Base-by-base conservation (phyloP, 805 yeast species). In the Yarrowia sp. region DNA sequence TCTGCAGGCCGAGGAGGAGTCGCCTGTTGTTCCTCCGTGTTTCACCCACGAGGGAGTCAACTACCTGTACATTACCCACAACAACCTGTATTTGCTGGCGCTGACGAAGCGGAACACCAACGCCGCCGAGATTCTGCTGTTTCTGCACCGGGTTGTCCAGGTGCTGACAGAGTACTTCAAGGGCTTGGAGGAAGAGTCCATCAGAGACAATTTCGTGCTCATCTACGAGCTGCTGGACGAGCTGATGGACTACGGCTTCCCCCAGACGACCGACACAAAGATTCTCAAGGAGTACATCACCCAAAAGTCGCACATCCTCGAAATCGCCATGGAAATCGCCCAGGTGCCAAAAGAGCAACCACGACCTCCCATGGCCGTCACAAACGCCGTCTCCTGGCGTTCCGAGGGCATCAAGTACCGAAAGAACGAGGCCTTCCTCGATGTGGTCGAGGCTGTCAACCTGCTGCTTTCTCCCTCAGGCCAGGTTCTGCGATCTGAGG, bases 341-440 rank as follows among this genome's bases (percentile, higher is more conserved):
- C 53, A 42, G 53, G 32, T 41, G 24, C 33, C 62, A 25, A 41
- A 44, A 19, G 53, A 58, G 33, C 68, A 67, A 32, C 69, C 70
- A 8, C 68, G 90, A 41, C 84, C 93, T 14, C 80, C 91, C 2
- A 81, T 91, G 65, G 85, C 96, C 0, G 82, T 91, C 16, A 87
- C 91, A 10, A 86, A 84, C 68, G 82, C 88, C 12, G 84, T 92
- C 4, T 86, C 93, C 22, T 92, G 97, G 97, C 83, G 98, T 72
- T 88, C 93, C 39, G 94, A 88, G 66, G 97, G 97, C 10, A 89
- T 92, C 22, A 82, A 81, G 66, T 92, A 92, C 74, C 84, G 86
- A 67, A 91, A 90, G 71, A 92, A 92, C 73, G 97, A 92, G 75
- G 86, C 94, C 60, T 92, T 90, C 69, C 80, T 92, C 66, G 96